phyloP scores from a whole-genome alignment of 2,329 filamentous ascomycete species.

The Tolypocladium tropicale region DNA sequence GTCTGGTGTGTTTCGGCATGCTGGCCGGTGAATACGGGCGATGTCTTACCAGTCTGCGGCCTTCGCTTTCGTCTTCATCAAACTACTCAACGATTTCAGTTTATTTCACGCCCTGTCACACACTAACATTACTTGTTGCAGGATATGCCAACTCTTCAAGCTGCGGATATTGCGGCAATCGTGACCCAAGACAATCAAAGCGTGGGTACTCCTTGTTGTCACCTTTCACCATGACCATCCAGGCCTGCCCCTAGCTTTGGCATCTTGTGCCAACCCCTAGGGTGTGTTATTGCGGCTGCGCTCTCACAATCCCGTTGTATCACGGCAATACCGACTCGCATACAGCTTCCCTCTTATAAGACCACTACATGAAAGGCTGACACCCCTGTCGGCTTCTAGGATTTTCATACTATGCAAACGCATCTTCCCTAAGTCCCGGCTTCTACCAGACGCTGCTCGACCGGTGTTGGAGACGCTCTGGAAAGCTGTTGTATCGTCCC shows the following conservation, averaged over 20 bases:
- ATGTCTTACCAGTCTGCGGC: background rate
- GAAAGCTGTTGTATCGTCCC: constrained; percentile 63
- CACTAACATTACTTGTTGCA: constrained; percentile 10
- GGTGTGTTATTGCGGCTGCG: too few relatives aligned
- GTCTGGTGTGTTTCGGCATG: background rate
- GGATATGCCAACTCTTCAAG: constrained; percentile 41
- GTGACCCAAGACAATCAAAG: constrained; percentile 40
- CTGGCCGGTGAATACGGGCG: background rate
- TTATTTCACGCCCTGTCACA: background rate
- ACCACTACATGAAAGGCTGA: constrained; percentile 15
- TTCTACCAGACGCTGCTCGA: constrained; percentile 66
- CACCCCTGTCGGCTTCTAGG: constrained; percentile 34
- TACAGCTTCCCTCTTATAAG: background rate
- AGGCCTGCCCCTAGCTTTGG: background rate
- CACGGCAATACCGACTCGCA: background rate
- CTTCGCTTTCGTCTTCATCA: background rate
- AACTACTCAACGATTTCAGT: too few relatives aligned
- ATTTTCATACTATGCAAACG: constrained; percentile 60
- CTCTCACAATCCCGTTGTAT: background rate
- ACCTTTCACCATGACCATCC: background rate
- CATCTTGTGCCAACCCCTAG: background rate
- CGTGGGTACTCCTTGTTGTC: constrained; percentile 18
- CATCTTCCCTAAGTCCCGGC: constrained; percentile 48
- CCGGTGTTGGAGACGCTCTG: constrained; percentile 68
- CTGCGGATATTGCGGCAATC: constrained; percentile 42